Conservation (phyloP, 2,329 filamentous ascomycete species). For the Colletotrichum lindemuthianum region DNA sequence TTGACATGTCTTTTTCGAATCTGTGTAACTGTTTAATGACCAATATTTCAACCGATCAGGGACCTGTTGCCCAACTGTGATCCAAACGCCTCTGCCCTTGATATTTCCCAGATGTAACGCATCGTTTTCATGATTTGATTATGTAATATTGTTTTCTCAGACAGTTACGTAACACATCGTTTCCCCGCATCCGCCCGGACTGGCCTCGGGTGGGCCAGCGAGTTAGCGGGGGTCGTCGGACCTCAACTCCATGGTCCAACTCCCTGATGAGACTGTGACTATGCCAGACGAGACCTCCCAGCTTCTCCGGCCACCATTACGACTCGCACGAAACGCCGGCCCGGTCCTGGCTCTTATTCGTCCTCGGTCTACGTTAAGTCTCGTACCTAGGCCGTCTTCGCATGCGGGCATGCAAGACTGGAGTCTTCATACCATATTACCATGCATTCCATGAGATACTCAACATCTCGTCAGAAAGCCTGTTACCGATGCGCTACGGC, state of each 20-base stretch:
- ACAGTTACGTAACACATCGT: constrained; percentile 10
- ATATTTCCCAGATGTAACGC: no score
- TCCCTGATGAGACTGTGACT: neutral
- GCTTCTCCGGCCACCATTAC: neutral
- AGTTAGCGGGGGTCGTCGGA: constrained; percentile 8
- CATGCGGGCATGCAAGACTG: neutral
- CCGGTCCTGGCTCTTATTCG: neutral
- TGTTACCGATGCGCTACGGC: constrained; percentile 49
- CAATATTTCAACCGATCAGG: no score
- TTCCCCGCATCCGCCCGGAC: constrained; percentile 9
- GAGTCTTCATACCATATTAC: neutral
- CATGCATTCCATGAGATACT: constrained; percentile 43
- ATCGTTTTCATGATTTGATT: neutral
- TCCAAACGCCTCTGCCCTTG: no score
- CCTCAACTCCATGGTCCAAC: neutral
- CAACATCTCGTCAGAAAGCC: constrained; percentile 51
- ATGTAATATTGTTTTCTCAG: neutral
- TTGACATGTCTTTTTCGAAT: no score
- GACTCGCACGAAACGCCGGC: neutral
- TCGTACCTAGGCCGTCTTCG: neutral
- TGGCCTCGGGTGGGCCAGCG: neutral
- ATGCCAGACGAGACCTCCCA: neutral
- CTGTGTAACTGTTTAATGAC: no score
- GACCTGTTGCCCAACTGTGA: no score
- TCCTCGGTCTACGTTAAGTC: neutral